phyloP scores from a whole-genome alignment of 108 stramenopile genomes.

The Pseudonitzschia pungens region DNA sequence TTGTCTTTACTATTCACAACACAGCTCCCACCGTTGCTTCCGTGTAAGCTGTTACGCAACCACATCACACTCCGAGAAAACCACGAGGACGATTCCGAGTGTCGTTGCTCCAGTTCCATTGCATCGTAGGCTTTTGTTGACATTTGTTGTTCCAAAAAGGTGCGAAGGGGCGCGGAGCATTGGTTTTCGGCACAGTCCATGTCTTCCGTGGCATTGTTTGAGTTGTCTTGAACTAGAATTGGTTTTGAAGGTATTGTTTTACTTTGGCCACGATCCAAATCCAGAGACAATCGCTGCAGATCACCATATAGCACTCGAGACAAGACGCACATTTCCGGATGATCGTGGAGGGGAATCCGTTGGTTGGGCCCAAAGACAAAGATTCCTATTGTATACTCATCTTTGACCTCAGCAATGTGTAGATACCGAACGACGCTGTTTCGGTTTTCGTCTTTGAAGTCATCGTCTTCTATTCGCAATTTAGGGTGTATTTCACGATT shows the following conservation, averaged over 20 bases:
- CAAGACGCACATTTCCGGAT: constrained; percentile 92
- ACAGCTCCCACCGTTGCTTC: not conserved
- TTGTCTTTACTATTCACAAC: not conserved
- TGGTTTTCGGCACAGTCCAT: not conserved
- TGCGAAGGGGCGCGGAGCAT: not conserved
- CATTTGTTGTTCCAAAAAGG: not conserved
- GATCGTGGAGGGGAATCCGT: constrained; percentile 92
- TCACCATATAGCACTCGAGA: constrained; percentile 88
- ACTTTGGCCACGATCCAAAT: constrained; percentile 51
- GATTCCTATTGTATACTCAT: constrained; percentile 82
- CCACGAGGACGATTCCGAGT: not conserved
- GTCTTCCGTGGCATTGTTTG: not conserved
- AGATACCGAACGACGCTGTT: constrained; percentile 65
- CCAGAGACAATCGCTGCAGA: constrained; percentile 69
- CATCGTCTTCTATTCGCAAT: constrained; percentile 4
- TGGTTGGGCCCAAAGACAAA: constrained; percentile 92
- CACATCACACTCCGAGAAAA: constrained; percentile 9
- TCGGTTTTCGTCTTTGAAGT: not conserved
- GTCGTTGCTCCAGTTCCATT: not conserved
- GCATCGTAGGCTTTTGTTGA: not conserved
- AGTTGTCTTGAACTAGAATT: not conserved
- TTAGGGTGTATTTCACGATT: constrained; percentile 53
- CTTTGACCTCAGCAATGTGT: constrained; percentile 73
- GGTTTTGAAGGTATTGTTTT: not conserved
- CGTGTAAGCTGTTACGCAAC: not conserved